phyloP scores from a whole-genome alignment of 2,329 filamentous ascomycete species.

The Pestalotiopsis sp. region DNA sequence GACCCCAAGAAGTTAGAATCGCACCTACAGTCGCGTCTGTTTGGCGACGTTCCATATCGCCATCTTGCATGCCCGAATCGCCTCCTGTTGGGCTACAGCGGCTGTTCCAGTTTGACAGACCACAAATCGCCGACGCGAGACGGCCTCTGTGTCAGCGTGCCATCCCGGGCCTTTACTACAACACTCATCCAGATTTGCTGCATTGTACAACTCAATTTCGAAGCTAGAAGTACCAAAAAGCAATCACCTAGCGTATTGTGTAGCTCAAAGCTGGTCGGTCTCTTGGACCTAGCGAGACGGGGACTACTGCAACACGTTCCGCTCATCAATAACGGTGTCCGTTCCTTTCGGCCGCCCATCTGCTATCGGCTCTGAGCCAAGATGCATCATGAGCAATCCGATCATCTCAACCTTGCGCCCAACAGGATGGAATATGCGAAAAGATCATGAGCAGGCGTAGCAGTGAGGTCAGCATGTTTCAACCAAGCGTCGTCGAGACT shows the following conservation, averaged over 20 bases:
- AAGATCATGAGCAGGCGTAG: neutral
- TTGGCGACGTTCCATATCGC: neutral
- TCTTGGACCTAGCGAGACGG: neutral
- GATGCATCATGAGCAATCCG: neutral
- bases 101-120: neutral
- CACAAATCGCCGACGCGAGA: neutral
- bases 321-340: neutral
- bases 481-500: neutral
- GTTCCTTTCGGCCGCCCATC: neutral
- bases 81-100: neutral
- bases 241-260: neutral
- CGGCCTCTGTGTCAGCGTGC: neutral
- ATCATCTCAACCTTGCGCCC: neutral
- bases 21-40: neutral
- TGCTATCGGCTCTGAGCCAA: neutral
- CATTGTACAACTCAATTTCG: constrained; percentile 3
- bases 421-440: neutral
- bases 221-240: neutral
- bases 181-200: neutral
- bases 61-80: neutral
- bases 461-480: neutral
- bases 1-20: too few species aligned
- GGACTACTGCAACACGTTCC: neutral
- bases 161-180: neutral
- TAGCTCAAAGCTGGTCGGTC: neutral